These are phyloP conservation scores for Diaporthe humulicola DNA, from an alignment of 2,329 filamentous ascomycete species.

Conservation along the genomic window DNA sequence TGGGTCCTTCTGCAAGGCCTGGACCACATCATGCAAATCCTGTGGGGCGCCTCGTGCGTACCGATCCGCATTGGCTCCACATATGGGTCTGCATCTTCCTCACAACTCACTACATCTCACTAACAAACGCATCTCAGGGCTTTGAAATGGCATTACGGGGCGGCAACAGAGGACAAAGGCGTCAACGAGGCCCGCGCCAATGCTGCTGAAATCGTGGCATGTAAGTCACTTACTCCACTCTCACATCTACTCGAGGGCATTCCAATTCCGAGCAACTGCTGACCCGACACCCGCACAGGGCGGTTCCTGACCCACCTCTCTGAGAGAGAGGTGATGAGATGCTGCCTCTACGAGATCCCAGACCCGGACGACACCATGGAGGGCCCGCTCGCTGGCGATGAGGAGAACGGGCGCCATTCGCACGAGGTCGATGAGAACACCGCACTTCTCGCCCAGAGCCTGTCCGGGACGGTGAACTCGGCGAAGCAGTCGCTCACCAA, in stretches of 20 bases:
- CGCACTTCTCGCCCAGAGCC: slow-evolving; percentile 57
- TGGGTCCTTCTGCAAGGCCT: slow-evolving; percentile 5
- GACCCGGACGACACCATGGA: slow-evolving; percentile 47
- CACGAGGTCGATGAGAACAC: slow-evolving; percentile 57
- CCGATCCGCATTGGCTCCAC: slow-evolving; percentile 24
- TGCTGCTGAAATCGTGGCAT: slow-evolving; percentile 85
- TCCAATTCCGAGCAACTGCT: neutral
- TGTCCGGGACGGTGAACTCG: slow-evolving; percentile 42
- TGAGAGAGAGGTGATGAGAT: slow-evolving; percentile 80
- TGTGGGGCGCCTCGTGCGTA: slow-evolving; percentile 11
- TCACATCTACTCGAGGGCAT: neutral
- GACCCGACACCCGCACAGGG: slow-evolving; percentile 45
- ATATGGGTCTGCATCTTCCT: neutral
- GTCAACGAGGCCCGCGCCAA: slow-evolving; percentile 77
- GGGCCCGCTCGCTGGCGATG: slow-evolving; percentile 48
- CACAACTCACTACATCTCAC: neutral
- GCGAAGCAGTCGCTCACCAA: slow-evolving; percentile 46
- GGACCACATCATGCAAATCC: slow-evolving; percentile 15
- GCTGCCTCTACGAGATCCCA: slow-evolving; percentile 80
- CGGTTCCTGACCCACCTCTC: slow-evolving; percentile 79
- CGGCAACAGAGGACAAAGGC: slow-evolving; percentile 72
- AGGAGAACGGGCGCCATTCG: slow-evolving; percentile 52
- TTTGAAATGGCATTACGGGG: slow-evolving; percentile 80
- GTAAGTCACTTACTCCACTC: slow-evolving; percentile 47
- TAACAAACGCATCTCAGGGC: slow-evolving; percentile 62